Evolutionary conservation across 202 grass and related monocot genomes (phyloP), one percentile per base, ranked within the genome.

Genomic region (Cymbopogon flexuosus): DNA sequence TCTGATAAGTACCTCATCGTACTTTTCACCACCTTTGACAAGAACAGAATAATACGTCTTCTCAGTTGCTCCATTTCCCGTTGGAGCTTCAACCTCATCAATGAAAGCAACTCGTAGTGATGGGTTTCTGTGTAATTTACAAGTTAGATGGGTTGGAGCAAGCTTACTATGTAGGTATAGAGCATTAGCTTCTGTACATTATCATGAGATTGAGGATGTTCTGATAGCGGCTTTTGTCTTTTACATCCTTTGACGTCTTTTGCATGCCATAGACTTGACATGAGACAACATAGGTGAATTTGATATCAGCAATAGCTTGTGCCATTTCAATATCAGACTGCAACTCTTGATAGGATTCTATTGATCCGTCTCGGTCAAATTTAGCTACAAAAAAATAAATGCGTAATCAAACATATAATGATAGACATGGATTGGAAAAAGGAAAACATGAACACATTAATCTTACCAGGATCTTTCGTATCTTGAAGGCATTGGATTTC

Each of bases 201-300:
- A 84, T 58, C 96, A 99, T 99, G 77, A 99, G 96, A 78, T 82
- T 75, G 76, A 91, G 96, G 81, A 99, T 99, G 75, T 96, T 99
- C 75, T 62, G 24, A 87, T 93, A 99, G 88, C 85, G 83, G 66
- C 14, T 49, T 81, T 85, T 91, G 9, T 96, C 88, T 73, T 79
- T 88, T 31, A 0, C 0, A 51, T 99, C 87, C 83, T 87, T 86
- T 47, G 89, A 88, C 43, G 40, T 79, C 82, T 93, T 99, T 78
- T 96, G 93, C 90, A 90, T 77, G 63, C 96, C 92, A 84, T 96
- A 99, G 71, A 90, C 41, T 71, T 99, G 96, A 74, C 96, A 99
- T 47, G 96, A 99, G 70, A 99, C 92, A 77, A 99, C 90, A 83
- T 99, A 99, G 14, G 90, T 96, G 83, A 99, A 99, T 87, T 99